Conservation (phyloP, 768 basidiomycete genomes). For the Fibroporia radiculosa region DNA sequence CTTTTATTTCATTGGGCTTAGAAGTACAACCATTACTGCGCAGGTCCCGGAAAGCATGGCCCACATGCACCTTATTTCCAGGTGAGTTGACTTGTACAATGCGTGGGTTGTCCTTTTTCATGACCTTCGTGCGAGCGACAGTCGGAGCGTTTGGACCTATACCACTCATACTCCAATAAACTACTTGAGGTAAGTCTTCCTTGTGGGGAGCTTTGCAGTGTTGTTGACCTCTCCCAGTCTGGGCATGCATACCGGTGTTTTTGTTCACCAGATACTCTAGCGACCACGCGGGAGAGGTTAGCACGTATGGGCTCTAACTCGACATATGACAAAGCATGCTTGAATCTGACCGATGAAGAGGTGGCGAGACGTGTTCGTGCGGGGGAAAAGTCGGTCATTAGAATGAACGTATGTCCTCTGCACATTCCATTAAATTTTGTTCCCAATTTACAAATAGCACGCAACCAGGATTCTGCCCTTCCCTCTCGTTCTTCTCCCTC, state of each 20-base stretch:
- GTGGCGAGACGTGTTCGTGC: constrained; percentile 63
- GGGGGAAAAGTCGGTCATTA: constrained; percentile 75
- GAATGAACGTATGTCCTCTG: constrained; percentile 65
- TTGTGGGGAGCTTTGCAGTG: background rate
- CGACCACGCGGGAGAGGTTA: constrained; percentile 59
- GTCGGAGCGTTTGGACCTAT: constrained; percentile 87
- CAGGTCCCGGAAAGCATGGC: constrained; percentile 74
- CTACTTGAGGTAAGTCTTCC: constrained; percentile 64
- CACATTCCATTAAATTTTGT: background rate
- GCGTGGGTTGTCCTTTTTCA: background rate
- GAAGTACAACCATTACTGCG: too few species aligned
- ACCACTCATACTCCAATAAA: constrained; percentile 61
- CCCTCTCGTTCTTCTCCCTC: constrained; percentile 40
- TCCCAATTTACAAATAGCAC: background rate
- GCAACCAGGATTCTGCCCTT: constrained; percentile 46
- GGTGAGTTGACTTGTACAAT: constrained; percentile 36
- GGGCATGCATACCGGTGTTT: constrained; percentile 95
- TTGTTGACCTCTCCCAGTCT: constrained; percentile 36
- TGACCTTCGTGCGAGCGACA: constrained; percentile 25
- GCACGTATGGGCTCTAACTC: constrained; percentile 66
- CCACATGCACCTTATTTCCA: constrained; percentile 84
- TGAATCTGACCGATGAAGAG: constrained; percentile 84
- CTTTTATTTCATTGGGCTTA: too few species aligned
- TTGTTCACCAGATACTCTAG: constrained; percentile 69
- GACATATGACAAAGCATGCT: constrained; percentile 84